Evolutionary conservation across 2,329 filamentous ascomycete genomes (phyloP).

Genomic region (Thielaviopsis populi): DNA sequence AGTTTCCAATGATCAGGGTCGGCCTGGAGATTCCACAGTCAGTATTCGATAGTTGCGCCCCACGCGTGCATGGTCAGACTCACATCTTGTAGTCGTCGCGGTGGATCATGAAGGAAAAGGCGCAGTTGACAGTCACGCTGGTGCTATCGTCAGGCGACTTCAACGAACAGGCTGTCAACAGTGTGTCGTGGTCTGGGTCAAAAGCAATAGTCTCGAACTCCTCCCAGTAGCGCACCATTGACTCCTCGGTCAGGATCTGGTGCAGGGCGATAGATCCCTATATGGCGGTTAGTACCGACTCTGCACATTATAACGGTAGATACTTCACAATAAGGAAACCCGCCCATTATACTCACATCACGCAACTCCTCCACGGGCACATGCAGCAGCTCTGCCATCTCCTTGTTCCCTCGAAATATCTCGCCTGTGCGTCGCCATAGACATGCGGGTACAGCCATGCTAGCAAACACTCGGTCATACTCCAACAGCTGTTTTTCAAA

Average conservation of each 20-base stretch:
- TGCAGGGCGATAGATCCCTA: slow-evolving; percentile 90
- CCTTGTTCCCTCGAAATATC: slow-evolving; percentile 93
- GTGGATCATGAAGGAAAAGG: slow-evolving; percentile 93
- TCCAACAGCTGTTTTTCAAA: slow-evolving; percentile 94
- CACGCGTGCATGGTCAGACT: slow-evolving; percentile 26
- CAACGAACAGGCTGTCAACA: slow-evolving; percentile 81
- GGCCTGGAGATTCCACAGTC: slow-evolving; percentile 41
- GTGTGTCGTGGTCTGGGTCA: slow-evolving; percentile 82
- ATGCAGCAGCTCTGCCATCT: slow-evolving; percentile 93
- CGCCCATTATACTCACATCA: slow-evolving; percentile 51
- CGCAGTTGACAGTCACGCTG: slow-evolving; percentile 69
- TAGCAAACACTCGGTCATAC: slow-evolving; percentile 94
- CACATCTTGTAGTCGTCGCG: slow-evolving; percentile 94
- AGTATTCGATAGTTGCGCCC: not conserved
- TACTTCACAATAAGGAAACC: not conserved
- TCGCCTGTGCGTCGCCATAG: slow-evolving; percentile 95
- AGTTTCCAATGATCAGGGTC: slow-evolving; percentile 90
- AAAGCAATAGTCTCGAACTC: slow-evolving; percentile 98
- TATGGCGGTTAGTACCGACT: not conserved
- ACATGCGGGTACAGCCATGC: slow-evolving; percentile 96
- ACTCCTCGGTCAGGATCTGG: slow-evolving; percentile 89
- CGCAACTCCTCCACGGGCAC: slow-evolving; percentile 80
- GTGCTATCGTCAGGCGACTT: slow-evolving; percentile 63
- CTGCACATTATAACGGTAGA: not conserved
- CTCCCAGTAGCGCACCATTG: slow-evolving; percentile 94